These are phyloP conservation scores for Aschersonia sp. DNA, from an alignment of 2,329 filamentous ascomycete species.

Conservation along the genomic window DNA sequence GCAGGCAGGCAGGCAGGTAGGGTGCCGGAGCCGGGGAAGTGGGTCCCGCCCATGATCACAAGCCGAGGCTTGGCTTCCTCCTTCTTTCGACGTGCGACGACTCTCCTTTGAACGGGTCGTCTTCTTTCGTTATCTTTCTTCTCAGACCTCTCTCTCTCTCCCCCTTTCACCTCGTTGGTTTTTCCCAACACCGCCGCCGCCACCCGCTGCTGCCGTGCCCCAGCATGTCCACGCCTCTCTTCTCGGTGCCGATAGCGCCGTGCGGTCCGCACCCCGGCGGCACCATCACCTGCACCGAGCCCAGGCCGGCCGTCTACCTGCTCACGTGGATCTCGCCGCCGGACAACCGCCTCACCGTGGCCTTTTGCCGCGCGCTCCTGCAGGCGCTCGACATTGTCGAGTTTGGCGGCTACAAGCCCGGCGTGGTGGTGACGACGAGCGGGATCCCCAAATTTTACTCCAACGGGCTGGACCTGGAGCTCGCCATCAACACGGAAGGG, in stretches of 20 bases:
- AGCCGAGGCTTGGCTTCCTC: too few species aligned
- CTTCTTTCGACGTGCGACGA: too few species aligned
- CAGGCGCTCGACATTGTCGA: slow-evolving; percentile 64
- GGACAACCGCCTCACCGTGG: slow-evolving; percentile 61
- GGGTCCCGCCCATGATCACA: too few species aligned
- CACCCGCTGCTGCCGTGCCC: background rate
- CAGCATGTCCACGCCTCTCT: slow-evolving; percentile 7
- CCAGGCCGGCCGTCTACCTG: slow-evolving; percentile 49
- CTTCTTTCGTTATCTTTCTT: too few species aligned
- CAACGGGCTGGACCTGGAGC: slow-evolving; percentile 66
- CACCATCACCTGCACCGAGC: slow-evolving; percentile 46
- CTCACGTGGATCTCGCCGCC: slow-evolving; percentile 56
- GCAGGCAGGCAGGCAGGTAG: too few species aligned
- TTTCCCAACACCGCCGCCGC: too few species aligned
- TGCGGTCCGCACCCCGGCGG: slow-evolving; percentile 33
- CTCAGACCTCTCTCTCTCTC: too few species aligned
- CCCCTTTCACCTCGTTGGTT: too few species aligned
- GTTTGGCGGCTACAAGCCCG: slow-evolving; percentile 43
- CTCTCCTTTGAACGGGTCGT: too few species aligned
- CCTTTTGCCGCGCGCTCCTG: slow-evolving; percentile 52
- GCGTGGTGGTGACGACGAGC: slow-evolving; percentile 65
- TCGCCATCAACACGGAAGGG: slow-evolving; percentile 41
- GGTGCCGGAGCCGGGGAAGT: too few species aligned
- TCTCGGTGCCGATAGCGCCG: slow-evolving; percentile 38
- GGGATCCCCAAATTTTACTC: slow-evolving; percentile 66